These are phyloP conservation scores for Lactifluus hygrophoroides DNA, from an alignment of 768 basidiomycete species.

Conservation along the genomic window DNA sequence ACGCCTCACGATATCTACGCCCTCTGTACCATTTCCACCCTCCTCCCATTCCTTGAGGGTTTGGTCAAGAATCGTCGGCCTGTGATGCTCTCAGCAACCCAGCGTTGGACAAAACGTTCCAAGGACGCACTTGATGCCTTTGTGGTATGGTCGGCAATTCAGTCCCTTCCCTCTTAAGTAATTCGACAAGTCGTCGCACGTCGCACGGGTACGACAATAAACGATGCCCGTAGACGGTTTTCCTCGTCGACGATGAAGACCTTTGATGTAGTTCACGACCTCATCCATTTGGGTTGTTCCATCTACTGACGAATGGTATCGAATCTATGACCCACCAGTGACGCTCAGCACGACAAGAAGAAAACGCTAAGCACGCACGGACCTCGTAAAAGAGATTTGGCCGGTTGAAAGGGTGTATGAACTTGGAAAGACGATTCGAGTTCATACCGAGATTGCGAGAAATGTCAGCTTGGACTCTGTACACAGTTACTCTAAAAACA, in stretches of 20 bases:
- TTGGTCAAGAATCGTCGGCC: conserved; percentile 41
- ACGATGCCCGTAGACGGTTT: conserved; percentile 62
- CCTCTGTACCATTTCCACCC: conserved; percentile 42
- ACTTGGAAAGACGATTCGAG: conserved; percentile 46
- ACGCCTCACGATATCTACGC: conserved; percentile 52
- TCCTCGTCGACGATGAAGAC: conserved; percentile 50
- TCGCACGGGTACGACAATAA: conserved; percentile 61
- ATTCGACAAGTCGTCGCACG: conserved; percentile 58
- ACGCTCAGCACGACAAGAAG: neutral
- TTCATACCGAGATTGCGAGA: conserved; percentile 56
- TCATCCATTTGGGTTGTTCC: conserved; percentile 51
- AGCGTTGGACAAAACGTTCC: neutral
- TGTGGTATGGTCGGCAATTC: conserved; percentile 65
- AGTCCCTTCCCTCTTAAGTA: conserved; percentile 62
- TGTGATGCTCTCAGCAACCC: conserved; percentile 21
- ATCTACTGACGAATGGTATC: conserved; percentile 49
- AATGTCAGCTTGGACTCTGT: conserved; percentile 70
- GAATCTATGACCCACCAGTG: conserved; percentile 37
- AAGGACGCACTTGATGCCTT: conserved; percentile 45
- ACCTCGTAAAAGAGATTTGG: conserved; percentile 79
- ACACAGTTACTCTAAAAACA: too few relatives aligned
- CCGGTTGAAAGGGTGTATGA: conserved; percentile 75
- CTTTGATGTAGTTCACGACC: conserved; percentile 56
- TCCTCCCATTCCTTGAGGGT: conserved; percentile 50
- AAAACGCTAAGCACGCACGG: neutral